These are phyloP conservation scores for Venturia oleaginea DNA, from an alignment of 2,329 filamentous ascomycete genomes.

Conservation along the genomic window DNA sequence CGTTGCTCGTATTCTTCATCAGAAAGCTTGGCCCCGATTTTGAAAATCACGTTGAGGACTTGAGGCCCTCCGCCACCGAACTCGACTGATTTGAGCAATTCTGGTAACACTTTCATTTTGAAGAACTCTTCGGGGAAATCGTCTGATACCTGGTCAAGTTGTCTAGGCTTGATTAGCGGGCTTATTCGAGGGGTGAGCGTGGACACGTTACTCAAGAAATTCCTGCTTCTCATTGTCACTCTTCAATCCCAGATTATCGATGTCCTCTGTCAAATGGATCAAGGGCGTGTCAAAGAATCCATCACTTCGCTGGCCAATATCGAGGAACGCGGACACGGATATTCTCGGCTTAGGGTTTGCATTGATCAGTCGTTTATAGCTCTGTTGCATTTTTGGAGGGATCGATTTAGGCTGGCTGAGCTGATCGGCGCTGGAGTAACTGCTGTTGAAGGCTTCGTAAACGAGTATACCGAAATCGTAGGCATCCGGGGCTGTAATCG, in stretches of 20 bases:
- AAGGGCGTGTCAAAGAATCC: slow-evolving; percentile 90
- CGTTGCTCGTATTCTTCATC: slow-evolving; percentile 82
- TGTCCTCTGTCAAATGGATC: slow-evolving; percentile 84
- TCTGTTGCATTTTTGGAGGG: slow-evolving; percentile 78
- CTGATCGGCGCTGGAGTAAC: slow-evolving; percentile 67
- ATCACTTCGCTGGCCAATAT: slow-evolving; percentile 72
- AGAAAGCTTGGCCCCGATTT: slow-evolving; percentile 78
- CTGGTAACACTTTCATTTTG: slow-evolving; percentile 91
- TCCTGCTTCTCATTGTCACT: slow-evolving; percentile 72
- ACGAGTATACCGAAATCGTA: slow-evolving; percentile 79
- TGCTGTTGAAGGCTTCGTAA: slow-evolving; percentile 86
- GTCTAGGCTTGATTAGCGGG: slow-evolving; percentile 33
- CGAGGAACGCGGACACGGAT: slow-evolving; percentile 76
- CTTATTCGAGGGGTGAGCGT: neutral
- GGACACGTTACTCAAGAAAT: slow-evolving; percentile 57
- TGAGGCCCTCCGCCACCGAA: slow-evolving; percentile 93
- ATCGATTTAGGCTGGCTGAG: slow-evolving; percentile 78
- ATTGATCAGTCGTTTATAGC: slow-evolving; percentile 83
- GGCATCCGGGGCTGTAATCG: slow-evolving; percentile 72
- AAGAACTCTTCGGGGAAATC: slow-evolving; percentile 98
- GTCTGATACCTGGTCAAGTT: slow-evolving; percentile 77
- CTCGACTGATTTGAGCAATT: slow-evolving; percentile 96
- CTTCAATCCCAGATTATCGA: slow-evolving; percentile 88
- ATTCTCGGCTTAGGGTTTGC: slow-evolving; percentile 82
- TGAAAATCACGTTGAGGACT: slow-evolving; percentile 79